Base-by-base conservation (phyloP, 2,329 filamentous ascomycete genomes). In the Cladophialophora chaetospira region DNA sequence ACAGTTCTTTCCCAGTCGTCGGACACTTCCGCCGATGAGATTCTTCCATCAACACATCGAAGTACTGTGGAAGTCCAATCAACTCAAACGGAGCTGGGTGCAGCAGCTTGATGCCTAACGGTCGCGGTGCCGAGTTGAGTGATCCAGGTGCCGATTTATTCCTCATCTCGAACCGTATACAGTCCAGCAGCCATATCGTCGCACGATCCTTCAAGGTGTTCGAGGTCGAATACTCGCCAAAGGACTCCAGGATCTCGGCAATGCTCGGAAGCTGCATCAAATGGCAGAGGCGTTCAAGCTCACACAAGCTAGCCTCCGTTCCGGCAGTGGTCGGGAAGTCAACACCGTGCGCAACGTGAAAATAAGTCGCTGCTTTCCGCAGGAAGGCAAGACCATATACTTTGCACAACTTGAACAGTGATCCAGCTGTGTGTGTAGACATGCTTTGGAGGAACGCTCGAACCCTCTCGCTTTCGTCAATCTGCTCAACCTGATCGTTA, bases 71-170 rank as follows among this genome's bases (percentile, higher is more conserved):
- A 46, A 99, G 76, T 1, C 94, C 94, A 10, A 99, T 87, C 21
- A 99, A 83, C 72, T 99, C 94, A 68, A 94, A 96, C 62, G 99
- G 96, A 44, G 86, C 88, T 0, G 94, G 95, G 70, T 99, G 94
- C 53, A 88, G 86, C 13, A 86, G 74, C 29, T 75, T 78, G 28
- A 83, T 75, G 13, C 52, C 70, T 68, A 44, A 67, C 63, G 23
- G 69, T 67, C 26, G 70, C 65, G 10, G 67, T 66, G 11, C 67
- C 68, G 38, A 69, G 67, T 15, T 67, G 71, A 10, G 66, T 66
- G 51, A 72, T 72, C 70, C 70, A 19, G 17, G 25, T 6, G 40
- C 17, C 25, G 23, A 13, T 10, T 25, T 8, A 15, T 23, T 58
- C 53, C 43, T 53, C 44, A 42, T 70, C 66, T 51, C 70, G 26